Evolutionary conservation across 805 yeast genomes (phyloP), one percentile per base, ranked within the genome.

Genomic region (Yarrowia deformans): DNA sequence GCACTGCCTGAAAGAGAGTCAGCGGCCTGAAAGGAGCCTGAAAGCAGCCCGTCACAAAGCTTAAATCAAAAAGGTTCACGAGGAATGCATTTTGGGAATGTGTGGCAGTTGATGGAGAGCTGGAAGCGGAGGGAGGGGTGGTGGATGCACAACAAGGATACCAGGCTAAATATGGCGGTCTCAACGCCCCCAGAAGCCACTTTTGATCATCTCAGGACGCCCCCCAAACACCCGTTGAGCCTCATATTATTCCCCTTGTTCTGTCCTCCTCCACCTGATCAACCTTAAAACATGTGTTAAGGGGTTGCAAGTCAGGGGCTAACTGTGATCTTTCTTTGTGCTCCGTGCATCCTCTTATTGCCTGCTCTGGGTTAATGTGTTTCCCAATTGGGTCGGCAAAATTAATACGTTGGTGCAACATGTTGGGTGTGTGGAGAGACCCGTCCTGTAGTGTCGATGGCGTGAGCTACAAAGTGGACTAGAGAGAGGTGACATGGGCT

Each of bases 301-400:
- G 66, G 66, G 66, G 66, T 45, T 45, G 52, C 40, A 56, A 56
- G 66, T 60, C 66, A 60, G 66, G 66, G 66, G 66, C 50, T 42
- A 39, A 43, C 50, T 58, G 50, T 42, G 49, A 35, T 23, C 60
- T 35, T 23, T 54, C 60, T 54, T 54, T 54, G 60, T 54, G 34
- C 43, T 19, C 29, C 19, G 42, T 35, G 58, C 58, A 35, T 32
- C 42, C n/a, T 54, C 56, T 52, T 52, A 52, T 52, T 54, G 34
- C 45, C 60, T 54, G 45, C 60, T 54, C 60, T 54, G 60, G 60
- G 60, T 54, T 37, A 54, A 54, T 54, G 60, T 54, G 42, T 39
- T 54, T 37, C 60, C 60, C 16, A 9, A 19, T 37, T 37, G 60
- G 60, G 60, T 12, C 14, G 39, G 18, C 19, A 49, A 49, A 49